Evolutionary conservation across 2,329 filamentous ascomycete species (phyloP).

Genomic region (Fusarium xyrophilum): DNA sequence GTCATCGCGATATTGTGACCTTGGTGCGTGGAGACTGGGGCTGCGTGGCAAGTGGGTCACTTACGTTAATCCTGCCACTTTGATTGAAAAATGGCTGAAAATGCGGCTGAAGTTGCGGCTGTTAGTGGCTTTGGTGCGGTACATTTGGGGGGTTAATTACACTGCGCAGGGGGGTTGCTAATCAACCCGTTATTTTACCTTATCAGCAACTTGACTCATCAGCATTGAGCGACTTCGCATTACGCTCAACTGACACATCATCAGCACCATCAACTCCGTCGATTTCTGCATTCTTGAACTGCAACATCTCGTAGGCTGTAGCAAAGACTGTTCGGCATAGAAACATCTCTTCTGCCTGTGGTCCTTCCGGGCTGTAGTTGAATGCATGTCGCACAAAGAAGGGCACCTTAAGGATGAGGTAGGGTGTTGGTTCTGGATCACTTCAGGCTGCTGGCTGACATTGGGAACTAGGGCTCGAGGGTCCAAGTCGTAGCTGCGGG

Average conservation of each 20-base stretch:
- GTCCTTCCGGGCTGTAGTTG: slow-evolving; percentile 34
- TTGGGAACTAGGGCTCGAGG: slow-evolving; percentile 56
- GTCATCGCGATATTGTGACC: too few species aligned
- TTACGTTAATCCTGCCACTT: too few species aligned
- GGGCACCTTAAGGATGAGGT: slow-evolving; percentile 66
- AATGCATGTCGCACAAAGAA: slow-evolving; percentile 48
- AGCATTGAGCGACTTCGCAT: slow-evolving; percentile 47
- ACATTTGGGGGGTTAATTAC: too few species aligned
- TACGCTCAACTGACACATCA: slow-evolving; percentile 18
- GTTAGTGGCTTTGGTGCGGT: too few species aligned
- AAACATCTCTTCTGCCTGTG: slow-evolving; percentile 14
- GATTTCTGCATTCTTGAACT: not conserved
- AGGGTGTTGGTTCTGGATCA: slow-evolving; percentile 28
- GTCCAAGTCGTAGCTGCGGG: slow-evolving; percentile 64
- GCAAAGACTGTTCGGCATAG: slow-evolving; percentile 25
- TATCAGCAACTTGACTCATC: slow-evolving; percentile 22
- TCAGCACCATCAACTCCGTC: not conserved
- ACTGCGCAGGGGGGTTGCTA: too few species aligned
- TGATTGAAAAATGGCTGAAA: too few species aligned
- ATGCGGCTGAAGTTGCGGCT: too few species aligned
- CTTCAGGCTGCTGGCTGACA: slow-evolving; percentile 8
- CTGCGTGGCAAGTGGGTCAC: too few species aligned
- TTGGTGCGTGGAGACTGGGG: too few species aligned
- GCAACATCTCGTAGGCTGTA: not conserved
- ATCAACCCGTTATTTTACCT: slow-evolving; percentile 20